Evolutionary conservation across 2,329 filamentous ascomycete genomes (phyloP).

Genomic region (Penicillium sp.): DNA sequence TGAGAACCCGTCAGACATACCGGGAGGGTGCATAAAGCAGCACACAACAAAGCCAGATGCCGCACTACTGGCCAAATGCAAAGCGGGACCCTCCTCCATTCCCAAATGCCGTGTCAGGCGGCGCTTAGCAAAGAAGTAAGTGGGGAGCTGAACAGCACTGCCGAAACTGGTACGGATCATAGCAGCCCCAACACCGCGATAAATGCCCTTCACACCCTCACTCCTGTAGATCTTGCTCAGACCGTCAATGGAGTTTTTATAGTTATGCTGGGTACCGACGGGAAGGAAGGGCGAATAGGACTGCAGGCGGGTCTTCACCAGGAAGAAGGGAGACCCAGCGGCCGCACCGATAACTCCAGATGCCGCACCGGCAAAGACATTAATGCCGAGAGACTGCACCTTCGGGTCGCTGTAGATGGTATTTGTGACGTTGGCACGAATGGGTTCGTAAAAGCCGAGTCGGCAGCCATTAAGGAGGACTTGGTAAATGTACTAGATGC

Average conservation of each 20-base stretch:
- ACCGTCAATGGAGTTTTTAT: slow-evolving; percentile 83
- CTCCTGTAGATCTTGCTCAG: slow-evolving; percentile 74
- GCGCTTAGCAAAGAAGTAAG: slow-evolving; percentile 97
- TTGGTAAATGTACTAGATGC: slow-evolving; percentile 81
- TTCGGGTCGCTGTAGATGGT: slow-evolving; percentile 71
- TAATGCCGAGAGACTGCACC: slow-evolving; percentile 85
- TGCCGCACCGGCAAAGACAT: slow-evolving; percentile 87
- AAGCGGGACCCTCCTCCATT: slow-evolving; percentile 85
- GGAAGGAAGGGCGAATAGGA: slow-evolving; percentile 90
- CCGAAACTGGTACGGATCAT: slow-evolving; percentile 97
- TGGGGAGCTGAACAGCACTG: slow-evolving; percentile 92
- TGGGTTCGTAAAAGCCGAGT: slow-evolving; percentile 94
- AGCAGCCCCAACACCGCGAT: slow-evolving; percentile 86
- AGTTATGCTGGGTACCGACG: slow-evolving; percentile 94
- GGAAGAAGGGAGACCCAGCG: slow-evolving; percentile 94
- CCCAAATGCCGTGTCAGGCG: slow-evolving; percentile 78
- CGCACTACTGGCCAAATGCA: slow-evolving; percentile 87
- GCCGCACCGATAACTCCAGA: slow-evolving; percentile 90
- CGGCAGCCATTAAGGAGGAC: slow-evolving; percentile 95
- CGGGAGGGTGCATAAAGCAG: slow-evolving; percentile 95
- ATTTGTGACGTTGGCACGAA: slow-evolving; percentile 72
- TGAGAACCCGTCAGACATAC: slow-evolving; percentile 51
- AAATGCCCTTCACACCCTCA: slow-evolving; percentile 81
- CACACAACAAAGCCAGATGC: slow-evolving; percentile 95
- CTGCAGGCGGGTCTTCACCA: slow-evolving; percentile 94